phyloP scores from a whole-genome alignment of 2,329 filamentous ascomycete species.

The Colletotrichum tofieldiae region DNA sequence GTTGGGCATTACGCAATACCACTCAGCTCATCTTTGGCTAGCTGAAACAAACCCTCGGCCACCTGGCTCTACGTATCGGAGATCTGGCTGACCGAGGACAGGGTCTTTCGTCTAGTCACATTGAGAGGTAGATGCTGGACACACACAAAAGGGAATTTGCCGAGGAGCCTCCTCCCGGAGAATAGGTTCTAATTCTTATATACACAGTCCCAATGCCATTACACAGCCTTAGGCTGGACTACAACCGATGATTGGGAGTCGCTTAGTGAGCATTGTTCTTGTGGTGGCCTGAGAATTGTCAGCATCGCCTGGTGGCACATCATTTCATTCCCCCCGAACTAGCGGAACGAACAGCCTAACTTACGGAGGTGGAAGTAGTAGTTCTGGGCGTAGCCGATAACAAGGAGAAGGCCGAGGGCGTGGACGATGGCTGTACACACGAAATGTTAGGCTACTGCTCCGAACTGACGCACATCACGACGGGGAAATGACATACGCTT shows the following conservation, averaged over 20 bases:
- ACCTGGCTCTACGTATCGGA: slow-evolving; percentile 10
- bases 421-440: slow-evolving; percentile 83
- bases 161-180: slow-evolving; percentile 35
- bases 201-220: slow-evolving; percentile 44
- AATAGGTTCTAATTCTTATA: slow-evolving; percentile 45
- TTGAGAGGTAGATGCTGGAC: neutral
- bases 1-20: slow-evolving; percentile 22
- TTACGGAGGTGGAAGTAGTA: slow-evolving; percentile 99
- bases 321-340: slow-evolving; percentile 36
- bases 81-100: neutral
- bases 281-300: slow-evolving; percentile 84
- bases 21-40: slow-evolving; percentile 21
- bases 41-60: slow-evolving; percentile 38
- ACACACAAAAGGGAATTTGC: slow-evolving; percentile 35
- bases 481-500: slow-evolving; percentile 78
- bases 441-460: slow-evolving; percentile 4
- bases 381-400: slow-evolving; percentile 94
- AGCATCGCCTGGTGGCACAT: slow-evolving; percentile 39
- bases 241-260: slow-evolving; percentile 24
- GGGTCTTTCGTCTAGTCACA: neutral
- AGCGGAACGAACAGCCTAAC: slow-evolving; percentile 55
- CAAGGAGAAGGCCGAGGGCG: slow-evolving; percentile 82
- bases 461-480: neutral
- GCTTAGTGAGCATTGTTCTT: slow-evolving; percentile 99
- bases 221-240: slow-evolving; percentile 38